phyloP scores from a whole-genome alignment of 164 flowering plant species.

The Vitis cinerea region DNA sequence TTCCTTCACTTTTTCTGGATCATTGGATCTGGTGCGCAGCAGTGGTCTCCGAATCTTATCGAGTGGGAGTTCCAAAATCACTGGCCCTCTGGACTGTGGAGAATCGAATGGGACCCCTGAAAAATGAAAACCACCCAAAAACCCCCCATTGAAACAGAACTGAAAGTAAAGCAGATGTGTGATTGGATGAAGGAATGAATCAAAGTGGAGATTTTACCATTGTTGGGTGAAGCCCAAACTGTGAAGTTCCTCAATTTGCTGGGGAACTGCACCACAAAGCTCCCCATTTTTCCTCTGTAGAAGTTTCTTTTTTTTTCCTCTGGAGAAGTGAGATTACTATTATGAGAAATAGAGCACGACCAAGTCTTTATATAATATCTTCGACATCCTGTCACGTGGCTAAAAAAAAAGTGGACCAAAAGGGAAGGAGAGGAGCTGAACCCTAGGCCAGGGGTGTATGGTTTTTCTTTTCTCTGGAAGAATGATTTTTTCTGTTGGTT shows the following conservation, averaged over 20 bases:
- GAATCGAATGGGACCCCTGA: constrained; percentile 13
- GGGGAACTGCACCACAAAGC: constrained; percentile 34
- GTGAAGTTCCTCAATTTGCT: constrained; percentile 32
- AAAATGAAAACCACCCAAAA: neutral
- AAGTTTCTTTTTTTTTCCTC: neutral
- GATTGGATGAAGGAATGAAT: neutral
- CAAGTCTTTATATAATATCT: neutral
- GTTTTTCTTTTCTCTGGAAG: neutral
- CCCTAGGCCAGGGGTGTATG: neutral
- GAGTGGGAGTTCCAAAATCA: constrained; percentile 78
- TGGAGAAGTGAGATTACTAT: neutral
- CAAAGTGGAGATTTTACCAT: constrained; percentile 11
- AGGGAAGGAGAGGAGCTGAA: neutral
- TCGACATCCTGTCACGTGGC: too few relatives aligned
- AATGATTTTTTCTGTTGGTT: constrained; percentile 1
- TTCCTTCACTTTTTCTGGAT: constrained; percentile 76
- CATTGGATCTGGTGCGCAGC: constrained; percentile 82
- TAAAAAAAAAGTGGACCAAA: too few relatives aligned
- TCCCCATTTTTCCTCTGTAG: constrained; percentile 37
- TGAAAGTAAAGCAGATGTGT: too few relatives aligned
- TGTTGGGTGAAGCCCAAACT: constrained; percentile 47
- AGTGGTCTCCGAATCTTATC: constrained; percentile 84
- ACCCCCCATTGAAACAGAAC: neutral
- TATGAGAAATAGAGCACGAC: neutral
- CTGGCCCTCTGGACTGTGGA: constrained; percentile 54